phyloP scores from a whole-genome alignment of 2,329 filamentous ascomycete genomes.

The Epichloe bromicola region DNA sequence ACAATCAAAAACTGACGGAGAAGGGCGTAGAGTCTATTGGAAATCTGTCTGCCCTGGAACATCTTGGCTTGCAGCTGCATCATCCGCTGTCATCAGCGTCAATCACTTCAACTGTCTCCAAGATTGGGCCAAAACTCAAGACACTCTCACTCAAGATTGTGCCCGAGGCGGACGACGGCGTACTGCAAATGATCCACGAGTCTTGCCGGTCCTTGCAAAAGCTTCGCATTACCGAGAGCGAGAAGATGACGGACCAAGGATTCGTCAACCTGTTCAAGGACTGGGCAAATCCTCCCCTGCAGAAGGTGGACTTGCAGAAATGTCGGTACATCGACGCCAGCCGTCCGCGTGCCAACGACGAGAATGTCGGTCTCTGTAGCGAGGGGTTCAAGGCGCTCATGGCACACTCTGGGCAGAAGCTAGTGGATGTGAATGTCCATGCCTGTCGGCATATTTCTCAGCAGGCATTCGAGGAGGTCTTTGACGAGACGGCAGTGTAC shows the following conservation, averaged over 20 bases:
- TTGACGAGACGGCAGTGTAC: slow-evolving; percentile 48
- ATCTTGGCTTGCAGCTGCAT: slow-evolving; percentile 61
- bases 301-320: slow-evolving; percentile 60
- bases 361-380: slow-evolving; percentile 60
- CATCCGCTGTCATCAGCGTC: slow-evolving; percentile 40
- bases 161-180: slow-evolving; percentile 48
- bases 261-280: slow-evolving; percentile 59
- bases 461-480: slow-evolving; percentile 61
- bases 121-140: slow-evolving; percentile 51
- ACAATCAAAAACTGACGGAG: slow-evolving; percentile 63
- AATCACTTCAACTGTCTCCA: slow-evolving; percentile 47
- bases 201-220: slow-evolving; percentile 58
- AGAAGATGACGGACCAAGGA: slow-evolving; percentile 59
- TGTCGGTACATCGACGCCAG: slow-evolving; percentile 65
- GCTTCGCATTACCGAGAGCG: slow-evolving; percentile 69
- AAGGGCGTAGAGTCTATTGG: slow-evolving; percentile 53
- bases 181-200: slow-evolving; percentile 58
- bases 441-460: slow-evolving; percentile 71
- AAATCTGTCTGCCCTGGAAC: slow-evolving; percentile 49
- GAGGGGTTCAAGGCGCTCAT: slow-evolving; percentile 70
- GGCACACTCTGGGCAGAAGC: slow-evolving; percentile 57
- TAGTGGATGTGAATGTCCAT: slow-evolving; percentile 63
- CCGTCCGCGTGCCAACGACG: slow-evolving; percentile 50
- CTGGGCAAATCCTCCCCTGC: slow-evolving; percentile 63
- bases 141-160: slow-evolving; percentile 69